phyloP scores from a whole-genome alignment of 208 protist species.

The Trypanosoma brucei region DNA sequence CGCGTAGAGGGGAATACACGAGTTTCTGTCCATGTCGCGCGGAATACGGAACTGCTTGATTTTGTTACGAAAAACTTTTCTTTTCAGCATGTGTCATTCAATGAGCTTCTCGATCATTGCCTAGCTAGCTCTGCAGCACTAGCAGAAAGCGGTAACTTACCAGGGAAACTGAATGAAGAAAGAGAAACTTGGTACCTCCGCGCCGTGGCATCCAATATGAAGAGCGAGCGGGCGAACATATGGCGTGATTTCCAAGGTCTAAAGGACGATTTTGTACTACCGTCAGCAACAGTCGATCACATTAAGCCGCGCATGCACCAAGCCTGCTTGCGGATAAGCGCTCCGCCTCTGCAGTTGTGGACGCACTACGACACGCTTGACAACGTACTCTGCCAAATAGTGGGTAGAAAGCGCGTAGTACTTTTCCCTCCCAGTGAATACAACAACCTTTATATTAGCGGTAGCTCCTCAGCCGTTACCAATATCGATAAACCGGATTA shows the following conservation, averaged over 20 bases:
- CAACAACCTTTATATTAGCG: constrained; percentile 87
- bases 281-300: constrained; percentile 30
- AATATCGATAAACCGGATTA: constrained; percentile 77
- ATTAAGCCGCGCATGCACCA: constrained; percentile 76
- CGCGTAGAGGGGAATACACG: constrained; percentile 31
- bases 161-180: constrained; percentile 2
- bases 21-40: constrained; percentile 79
- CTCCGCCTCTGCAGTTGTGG: constrained; percentile 86
- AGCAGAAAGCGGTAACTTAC: background rate
- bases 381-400: constrained; percentile 92
- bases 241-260: constrained; percentile 75
- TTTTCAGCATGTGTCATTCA: constrained; percentile 72
- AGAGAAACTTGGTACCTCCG: constrained; percentile 84
- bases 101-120: constrained; percentile 66
- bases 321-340: constrained; percentile 86
- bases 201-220: constrained; percentile 80
- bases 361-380: constrained; percentile 93
- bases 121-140: constrained; percentile 24
- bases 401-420: constrained; percentile 84
- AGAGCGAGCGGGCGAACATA: constrained; percentile 77
- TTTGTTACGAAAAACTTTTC: constrained; percentile 90
- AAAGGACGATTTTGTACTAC: constrained; percentile 70
- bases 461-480: constrained; percentile 81
- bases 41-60: constrained; percentile 56
- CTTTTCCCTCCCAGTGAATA: constrained; percentile 86